Evolutionary conservation across 352 stramenopile species (phyloP).

Genomic region (Phytophthora cactorum): DNA sequence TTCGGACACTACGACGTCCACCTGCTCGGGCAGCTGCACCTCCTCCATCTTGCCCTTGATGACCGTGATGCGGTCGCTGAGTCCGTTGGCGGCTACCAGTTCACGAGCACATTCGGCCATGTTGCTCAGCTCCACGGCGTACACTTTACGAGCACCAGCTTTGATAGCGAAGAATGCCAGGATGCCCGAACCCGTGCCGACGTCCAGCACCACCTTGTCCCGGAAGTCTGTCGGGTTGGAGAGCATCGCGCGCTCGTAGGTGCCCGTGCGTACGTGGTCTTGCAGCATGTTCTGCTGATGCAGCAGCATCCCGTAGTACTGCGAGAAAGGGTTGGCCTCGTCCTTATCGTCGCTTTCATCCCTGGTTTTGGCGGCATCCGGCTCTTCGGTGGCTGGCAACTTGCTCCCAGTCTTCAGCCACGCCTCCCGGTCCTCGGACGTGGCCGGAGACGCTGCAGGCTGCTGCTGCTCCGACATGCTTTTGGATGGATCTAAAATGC

Average conservation of each 20-base stretch:
- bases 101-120: conserved; percentile 97
- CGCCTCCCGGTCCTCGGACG: conserved; percentile 13
- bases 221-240: conserved; percentile 95
- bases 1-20: conserved; percentile 99
- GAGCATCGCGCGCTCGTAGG: conserved; percentile 98
- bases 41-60: conserved; percentile 98
- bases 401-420: conserved; percentile 16
- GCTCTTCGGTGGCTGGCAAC: not conserved
- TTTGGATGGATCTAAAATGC: conserved; percentile 7
- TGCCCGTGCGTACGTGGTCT: conserved; percentile 98
- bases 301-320: conserved; percentile 95
- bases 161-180: conserved; percentile 98
- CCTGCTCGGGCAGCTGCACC: conserved; percentile 94
- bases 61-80: conserved; percentile 96
- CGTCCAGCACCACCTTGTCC: conserved; percentile 99
- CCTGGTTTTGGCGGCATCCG: not conserved
- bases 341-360: conserved; percentile 38
- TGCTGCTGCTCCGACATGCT: conserved; percentile 9
- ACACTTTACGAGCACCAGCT: conserved; percentile 96
- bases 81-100: conserved; percentile 95
- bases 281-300: conserved; percentile 99
- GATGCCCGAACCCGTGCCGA: conserved; percentile 99
- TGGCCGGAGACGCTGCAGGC: not conserved
- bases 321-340: conserved; percentile 92
- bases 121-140: conserved; percentile 96